These are phyloP conservation scores for Yarrowia keelungensis DNA, from an alignment of 805 yeast species.

Conservation along the genomic window DNA sequence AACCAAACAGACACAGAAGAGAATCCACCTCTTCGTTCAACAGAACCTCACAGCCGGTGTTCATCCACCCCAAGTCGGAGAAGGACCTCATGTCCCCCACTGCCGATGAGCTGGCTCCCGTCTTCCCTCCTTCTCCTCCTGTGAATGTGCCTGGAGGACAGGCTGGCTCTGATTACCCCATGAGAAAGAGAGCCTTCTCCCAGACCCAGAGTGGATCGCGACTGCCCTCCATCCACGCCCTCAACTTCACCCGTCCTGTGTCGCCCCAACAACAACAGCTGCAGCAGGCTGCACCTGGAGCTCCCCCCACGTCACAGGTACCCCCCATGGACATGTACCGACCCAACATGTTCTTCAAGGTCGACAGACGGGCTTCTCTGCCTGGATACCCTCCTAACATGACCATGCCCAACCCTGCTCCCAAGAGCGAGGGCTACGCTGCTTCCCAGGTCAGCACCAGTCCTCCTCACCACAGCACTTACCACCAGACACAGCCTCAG, in stretches of 20 bases:
- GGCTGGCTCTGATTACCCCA: slow-evolving; percentile 12
- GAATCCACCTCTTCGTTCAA: slow-evolving; percentile 30
- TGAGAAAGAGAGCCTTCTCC: slow-evolving; percentile 37
- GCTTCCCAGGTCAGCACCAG: slow-evolving; percentile 8
- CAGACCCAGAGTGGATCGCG: slow-evolving; percentile 7
- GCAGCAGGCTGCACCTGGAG: slow-evolving; percentile 36
- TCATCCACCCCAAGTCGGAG: slow-evolving; percentile 36
- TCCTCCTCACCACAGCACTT: slow-evolving; percentile 17
- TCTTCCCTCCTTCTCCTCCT: slow-evolving; percentile 34
- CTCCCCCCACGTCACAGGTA: slow-evolving; percentile 7
- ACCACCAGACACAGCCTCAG: slow-evolving; percentile 13
- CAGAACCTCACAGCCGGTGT: slow-evolving; percentile 27
- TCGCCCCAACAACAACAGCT: slow-evolving; percentile 33
- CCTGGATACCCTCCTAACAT: slow-evolving; percentile 21
- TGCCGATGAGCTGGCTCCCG: slow-evolving; percentile 26
- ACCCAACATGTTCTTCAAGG: slow-evolving; percentile 33
- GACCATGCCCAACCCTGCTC: slow-evolving; percentile 20
- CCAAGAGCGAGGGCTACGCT: slow-evolving; percentile 24
- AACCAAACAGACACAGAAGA: slow-evolving; percentile 28
- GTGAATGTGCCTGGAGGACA: slow-evolving; percentile 12
- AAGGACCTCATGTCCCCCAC: slow-evolving; percentile 26
- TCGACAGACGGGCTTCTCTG: slow-evolving; percentile 27
- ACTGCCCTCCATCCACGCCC: slow-evolving; percentile 35
- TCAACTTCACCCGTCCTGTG: slow-evolving; percentile 26
- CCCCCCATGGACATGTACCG: slow-evolving; percentile 38